Evolutionary conservation across 106 monocot genomes (phyloP), one percentile per base, ranked within the genome.

Genomic region (Dactylorhiza incarnata): DNA sequence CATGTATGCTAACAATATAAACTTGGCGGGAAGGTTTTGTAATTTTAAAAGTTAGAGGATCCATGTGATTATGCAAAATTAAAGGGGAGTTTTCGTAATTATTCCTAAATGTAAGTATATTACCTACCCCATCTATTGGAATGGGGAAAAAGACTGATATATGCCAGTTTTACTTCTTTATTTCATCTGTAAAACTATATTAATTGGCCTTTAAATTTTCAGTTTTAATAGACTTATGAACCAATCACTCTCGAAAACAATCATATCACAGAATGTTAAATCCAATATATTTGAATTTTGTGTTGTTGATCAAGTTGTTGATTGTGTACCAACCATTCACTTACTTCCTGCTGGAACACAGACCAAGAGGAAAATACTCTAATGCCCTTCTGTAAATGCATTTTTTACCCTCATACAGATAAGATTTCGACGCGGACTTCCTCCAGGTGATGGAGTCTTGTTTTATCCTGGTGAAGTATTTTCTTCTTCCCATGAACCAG

Each of bases 401-500:
- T 26, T 45, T 16, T 69, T 44, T 45, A 2, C 7, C 9, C 9
- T n/a, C 16, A 23, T 82, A 48, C 91, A 97, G 97, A 88, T 97
- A 81, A 91, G 76, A 80, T 97, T 97, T 79, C 82, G 97, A 7
- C 89, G 84, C 45, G 97, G 97, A 9, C 94, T 97, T 78, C 97
- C 97, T 56, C 97, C 97, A 68, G 93, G 97, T 48, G 97, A 97
- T 72, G 97, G 97, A 59, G 97, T 97, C 52, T 49, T 97, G 68
- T 97, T 87, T 78, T 97, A 97, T 86, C 97, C 97, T 79, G 97
- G 97, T 75, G 97, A 97, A 82, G 91, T 94, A 9, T 97, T 97
- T 80, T 97, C 91, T 59, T 84, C 88, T 14, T 91, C 91, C 20
- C 75, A 85, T 71, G 89, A 91, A 68, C 97, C 93, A 69, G 87